Evolutionary conservation across 495 filamentous ascomycete species (phyloP).

Genomic region (Aspergillus cavernicola): DNA sequence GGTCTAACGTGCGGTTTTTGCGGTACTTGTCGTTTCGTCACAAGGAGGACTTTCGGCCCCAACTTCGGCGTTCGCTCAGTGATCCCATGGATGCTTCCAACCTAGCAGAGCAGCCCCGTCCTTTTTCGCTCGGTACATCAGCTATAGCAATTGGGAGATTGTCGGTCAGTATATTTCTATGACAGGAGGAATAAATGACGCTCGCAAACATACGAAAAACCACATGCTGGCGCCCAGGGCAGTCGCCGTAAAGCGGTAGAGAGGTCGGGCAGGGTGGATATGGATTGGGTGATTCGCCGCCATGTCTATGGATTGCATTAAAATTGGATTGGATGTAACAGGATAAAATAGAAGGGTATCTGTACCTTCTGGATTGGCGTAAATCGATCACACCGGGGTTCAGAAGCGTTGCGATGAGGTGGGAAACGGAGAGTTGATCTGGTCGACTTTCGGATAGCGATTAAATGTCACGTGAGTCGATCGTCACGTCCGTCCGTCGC

Average conservation of each 20-base stretch:
- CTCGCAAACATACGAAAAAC: constrained; percentile 76
- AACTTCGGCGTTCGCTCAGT: constrained; percentile 90
- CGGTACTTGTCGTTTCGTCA: background rate
- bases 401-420: background rate
- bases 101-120: constrained; percentile 84
- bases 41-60: background rate
- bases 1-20: background rate
- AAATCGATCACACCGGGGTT: background rate
- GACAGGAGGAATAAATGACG: constrained; percentile 1
- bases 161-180: constrained; percentile 15
- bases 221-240: constrained; percentile 94
- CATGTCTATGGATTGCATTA: constrained; percentile 37
- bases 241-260: constrained; percentile 83
- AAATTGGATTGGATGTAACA: too few relatives aligned
- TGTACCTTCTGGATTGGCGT: constrained; percentile 7
- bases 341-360: too few relatives aligned
- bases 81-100: constrained; percentile 98
- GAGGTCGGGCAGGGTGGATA: constrained; percentile 63
- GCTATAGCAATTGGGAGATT: constrained; percentile 42
- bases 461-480: background rate
- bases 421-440: background rate
- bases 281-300: constrained; percentile 68
- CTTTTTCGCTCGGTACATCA: constrained; percentile 95
- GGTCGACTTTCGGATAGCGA: background rate
- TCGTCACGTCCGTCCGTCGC: background rate